These are phyloP conservation scores for Tilletia walkeri DNA, from an alignment of 1,284 basidiomycete genomes.

Conservation along the genomic window DNA sequence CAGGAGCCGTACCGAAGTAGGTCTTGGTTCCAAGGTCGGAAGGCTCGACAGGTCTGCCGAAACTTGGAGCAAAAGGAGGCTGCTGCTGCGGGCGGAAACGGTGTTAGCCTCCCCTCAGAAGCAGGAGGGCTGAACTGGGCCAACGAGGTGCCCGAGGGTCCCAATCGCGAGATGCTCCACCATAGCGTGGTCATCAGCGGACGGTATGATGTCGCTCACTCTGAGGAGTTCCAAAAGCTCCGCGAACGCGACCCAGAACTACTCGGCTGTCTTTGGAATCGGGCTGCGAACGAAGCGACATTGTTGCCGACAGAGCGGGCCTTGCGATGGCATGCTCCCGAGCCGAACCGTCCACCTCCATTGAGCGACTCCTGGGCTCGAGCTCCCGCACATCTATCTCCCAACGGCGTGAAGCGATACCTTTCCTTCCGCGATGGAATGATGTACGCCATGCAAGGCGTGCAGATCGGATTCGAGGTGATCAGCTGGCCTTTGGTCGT, in stretches of 20 bases:
- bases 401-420: neutral
- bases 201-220: neutral
- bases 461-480: neutral
- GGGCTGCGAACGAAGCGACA: neutral
- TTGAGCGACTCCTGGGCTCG: neutral
- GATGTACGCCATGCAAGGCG: neutral
- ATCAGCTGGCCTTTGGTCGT: neutral
- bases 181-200: conserved; percentile 16
- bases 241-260: neutral
- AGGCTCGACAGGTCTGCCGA: conserved; percentile 7
- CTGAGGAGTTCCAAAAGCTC: conserved; percentile 4
- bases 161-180: conserved; percentile 11
- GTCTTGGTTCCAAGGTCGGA: neutral
- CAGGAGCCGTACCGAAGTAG: conserved; percentile 12
- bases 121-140: neutral
- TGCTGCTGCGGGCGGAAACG: neutral
- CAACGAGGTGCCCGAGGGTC: neutral
- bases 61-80: neutral
- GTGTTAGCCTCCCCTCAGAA: neutral
- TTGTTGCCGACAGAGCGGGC: conserved; percentile 8
- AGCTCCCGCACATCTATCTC: neutral
- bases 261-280: neutral
- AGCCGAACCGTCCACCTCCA: neutral
- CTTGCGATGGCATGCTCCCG: neutral
- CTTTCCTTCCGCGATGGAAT: neutral